Evolutionary conservation across 2,329 filamentous ascomycete genomes (phyloP), one percentile per base, ranked within the genome.

Genomic region (Metarhizium rileyi): DNA sequence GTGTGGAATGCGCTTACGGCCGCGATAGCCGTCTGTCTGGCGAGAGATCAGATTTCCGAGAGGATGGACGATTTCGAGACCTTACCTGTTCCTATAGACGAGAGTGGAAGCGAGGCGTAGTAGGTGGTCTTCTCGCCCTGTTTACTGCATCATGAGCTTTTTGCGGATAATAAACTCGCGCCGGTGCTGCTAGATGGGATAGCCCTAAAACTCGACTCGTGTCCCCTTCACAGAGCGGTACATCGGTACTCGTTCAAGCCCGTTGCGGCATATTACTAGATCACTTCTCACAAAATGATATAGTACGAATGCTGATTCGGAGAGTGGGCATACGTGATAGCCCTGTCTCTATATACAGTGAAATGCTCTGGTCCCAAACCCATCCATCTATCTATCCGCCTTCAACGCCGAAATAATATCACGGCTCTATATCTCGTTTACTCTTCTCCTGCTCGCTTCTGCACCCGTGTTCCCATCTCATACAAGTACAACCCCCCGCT

Each of bases 1-100:
- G 63, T 73, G 22, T 73, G 70, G 70, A 72, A 73, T 53, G 70
- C 68, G 2, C 55, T 73, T 35, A 72, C 70, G 4, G 48, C 70
- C 9, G 70, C 68, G 8, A 61, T 70, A 22, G 63, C 63, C 10
- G 62, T 65, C 2, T 72, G 70, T 48, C 54, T 67, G 48, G 70
- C 70, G 4, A 62, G 70, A 14, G 68, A 72, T 44, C 65, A 70
- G 48, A 57, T 71, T 48, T 66, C 63, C 43, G 50, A 55, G 6
- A 59, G 66, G 41, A 45, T 55, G 20, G 58, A 57, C 2, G 65
- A 70, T 52, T 72, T 72, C 58, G 61, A 68, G 45, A 54, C 60
- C 33, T 43, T 60, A 40, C 53, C 57, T 4, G 50, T 52, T 20
- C 20, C 35, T 2, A 48, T 57, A 25, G 55, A 60, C n/a, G 66